Evolutionary conservation across 164 flowering plant species (phyloP).

Genomic region (Tetrastigma voinierianum): DNA sequence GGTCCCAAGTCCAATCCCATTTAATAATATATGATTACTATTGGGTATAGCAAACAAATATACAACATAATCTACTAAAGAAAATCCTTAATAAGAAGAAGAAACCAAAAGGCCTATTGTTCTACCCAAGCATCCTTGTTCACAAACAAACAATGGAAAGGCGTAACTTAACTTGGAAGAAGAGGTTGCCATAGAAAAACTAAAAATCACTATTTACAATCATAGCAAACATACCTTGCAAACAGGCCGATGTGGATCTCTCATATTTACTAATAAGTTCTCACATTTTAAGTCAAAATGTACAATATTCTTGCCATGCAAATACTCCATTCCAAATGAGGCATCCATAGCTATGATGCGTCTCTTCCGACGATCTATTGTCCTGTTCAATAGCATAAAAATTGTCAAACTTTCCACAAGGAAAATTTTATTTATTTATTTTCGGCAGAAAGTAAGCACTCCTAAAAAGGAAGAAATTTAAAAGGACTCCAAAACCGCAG

Average conservation of each 20-base stretch:
- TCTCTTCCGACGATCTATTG: constrained; percentile 97
- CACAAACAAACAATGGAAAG: neutral
- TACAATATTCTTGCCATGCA: constrained; percentile 92
- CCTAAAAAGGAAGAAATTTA: neutral
- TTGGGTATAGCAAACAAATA: neutral
- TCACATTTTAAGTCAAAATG: constrained; percentile 98
- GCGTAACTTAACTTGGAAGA: no score
- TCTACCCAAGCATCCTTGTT: no score
- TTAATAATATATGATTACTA: neutral
- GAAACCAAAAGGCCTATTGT: neutral
- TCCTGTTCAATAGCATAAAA: constrained; percentile 44
- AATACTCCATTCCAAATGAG: constrained; percentile 96
- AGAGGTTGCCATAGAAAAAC: neutral
- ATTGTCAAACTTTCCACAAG: neutral
- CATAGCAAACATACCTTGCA: constrained; percentile 63
- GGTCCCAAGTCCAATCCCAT: neutral
- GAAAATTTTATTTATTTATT: neutral
- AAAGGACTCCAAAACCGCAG: neutral
- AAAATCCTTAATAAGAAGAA: neutral
- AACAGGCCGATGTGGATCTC: constrained; percentile 93
- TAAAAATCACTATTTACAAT: neutral
- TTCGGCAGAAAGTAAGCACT: neutral
- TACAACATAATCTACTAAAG: neutral
- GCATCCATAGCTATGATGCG: constrained; percentile 95
- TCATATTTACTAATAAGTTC: constrained; percentile 90